A percentile compares a stretch with the other conserved stretches of the same genome.
Conservation (phyloP, 768 basidiomycete species). For the Termitomyces titanicus region DNA sequence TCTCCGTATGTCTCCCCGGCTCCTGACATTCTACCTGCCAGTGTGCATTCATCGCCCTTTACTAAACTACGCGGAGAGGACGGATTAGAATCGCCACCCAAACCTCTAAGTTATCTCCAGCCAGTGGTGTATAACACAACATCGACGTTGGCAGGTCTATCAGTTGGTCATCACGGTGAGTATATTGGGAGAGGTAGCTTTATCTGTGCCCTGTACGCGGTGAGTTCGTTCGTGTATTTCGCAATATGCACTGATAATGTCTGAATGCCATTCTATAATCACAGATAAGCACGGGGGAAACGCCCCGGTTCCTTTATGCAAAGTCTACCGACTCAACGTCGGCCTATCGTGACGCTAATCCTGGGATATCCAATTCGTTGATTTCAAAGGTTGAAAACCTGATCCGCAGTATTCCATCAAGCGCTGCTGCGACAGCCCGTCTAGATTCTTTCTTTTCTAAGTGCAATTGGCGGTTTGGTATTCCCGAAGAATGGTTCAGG, state of each 20-base stretch:
- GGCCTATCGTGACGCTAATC: conserved; percentile 21
- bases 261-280: neutral
- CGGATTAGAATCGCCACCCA: conserved; percentile 7
- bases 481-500: conserved; percentile 47
- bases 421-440: conserved; percentile 29
- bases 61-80: conserved; percentile 1
- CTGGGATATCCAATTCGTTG: conserved; percentile 19
- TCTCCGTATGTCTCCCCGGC: conserved; percentile 15
- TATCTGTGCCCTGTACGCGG: conserved; percentile 43
- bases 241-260: neutral
- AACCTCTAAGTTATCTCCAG: conserved; percentile 21
- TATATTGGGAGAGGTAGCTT: conserved; percentile 46
- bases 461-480: conserved; percentile 48
- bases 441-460: conserved; percentile 39
- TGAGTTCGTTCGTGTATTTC: conserved; percentile 16
- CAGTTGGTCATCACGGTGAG: conserved; percentile 45
- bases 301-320: conserved; percentile 35
- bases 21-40: conserved; percentile 11
- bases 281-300: conserved; percentile 32
- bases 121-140: conserved; percentile 37
- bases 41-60: neutral
- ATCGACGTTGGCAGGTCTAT: conserved; percentile 38
- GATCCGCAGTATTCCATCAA: conserved; percentile 29
- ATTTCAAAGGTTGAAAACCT: conserved; percentile 27
- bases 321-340: conserved; percentile 35